phyloP scores from a whole-genome alignment of 2,329 filamentous ascomycete species.

The Conoideocrella luteorostrata region DNA sequence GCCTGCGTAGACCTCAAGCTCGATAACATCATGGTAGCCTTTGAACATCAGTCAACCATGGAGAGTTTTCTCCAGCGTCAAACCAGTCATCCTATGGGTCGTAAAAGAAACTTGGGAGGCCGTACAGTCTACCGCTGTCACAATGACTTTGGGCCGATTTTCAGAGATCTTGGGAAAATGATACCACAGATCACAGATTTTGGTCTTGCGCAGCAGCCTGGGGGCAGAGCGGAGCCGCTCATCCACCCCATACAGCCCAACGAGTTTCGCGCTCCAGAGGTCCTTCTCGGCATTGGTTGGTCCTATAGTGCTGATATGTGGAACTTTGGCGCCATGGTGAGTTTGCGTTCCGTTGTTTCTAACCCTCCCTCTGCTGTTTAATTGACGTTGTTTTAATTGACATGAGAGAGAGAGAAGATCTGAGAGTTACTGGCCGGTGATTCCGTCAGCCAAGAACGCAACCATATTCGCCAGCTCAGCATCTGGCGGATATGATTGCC shows the following conservation, averaged over 20 bases:
- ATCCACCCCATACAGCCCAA: slow-evolving; percentile 16
- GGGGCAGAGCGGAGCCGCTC: not conserved
- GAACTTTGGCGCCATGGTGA: slow-evolving; percentile 17
- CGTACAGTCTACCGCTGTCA: slow-evolving; percentile 13
- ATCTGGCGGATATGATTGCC: slow-evolving; percentile 5
- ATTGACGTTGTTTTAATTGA: too few species aligned
- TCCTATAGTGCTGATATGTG: slow-evolving; percentile 15
- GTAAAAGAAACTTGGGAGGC: slow-evolving; percentile 10
- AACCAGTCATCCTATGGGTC: slow-evolving; percentile 7
- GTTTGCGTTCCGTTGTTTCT: not conserved
- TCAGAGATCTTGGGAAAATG: not conserved
- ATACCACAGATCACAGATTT: slow-evolving; percentile 7
- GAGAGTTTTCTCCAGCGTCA: slow-evolving; percentile 14
- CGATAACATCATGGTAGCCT: slow-evolving; percentile 17
- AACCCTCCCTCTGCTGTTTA: too few species aligned
- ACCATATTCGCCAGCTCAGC: slow-evolving; percentile 15
- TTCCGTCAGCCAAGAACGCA: slow-evolving; percentile 10
- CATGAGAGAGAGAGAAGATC: too few species aligned
- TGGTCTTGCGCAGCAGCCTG: slow-evolving; percentile 3
- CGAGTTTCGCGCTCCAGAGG: slow-evolving; percentile 17
- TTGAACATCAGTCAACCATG: slow-evolving; percentile 17
- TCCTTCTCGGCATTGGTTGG: slow-evolving; percentile 16
- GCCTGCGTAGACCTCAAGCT: slow-evolving; percentile 19
- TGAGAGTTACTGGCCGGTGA: slow-evolving; percentile 19
- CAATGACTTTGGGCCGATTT: slow-evolving; percentile 12